Base-by-base conservation (phyloP, 2,329 filamentous ascomycete species). In the Exophiala aquamarina region DNA sequence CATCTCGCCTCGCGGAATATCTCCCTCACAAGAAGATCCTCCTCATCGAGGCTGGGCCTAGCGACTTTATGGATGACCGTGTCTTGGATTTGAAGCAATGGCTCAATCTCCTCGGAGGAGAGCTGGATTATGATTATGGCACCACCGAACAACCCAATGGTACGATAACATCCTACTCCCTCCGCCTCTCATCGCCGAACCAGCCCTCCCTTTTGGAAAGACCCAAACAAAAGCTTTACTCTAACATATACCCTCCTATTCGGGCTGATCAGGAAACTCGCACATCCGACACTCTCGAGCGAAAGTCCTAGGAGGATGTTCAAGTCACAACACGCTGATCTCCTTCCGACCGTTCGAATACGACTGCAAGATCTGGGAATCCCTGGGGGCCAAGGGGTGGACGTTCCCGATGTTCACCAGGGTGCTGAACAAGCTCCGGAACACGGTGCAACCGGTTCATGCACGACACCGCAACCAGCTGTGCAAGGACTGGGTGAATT, bases 311-410 rank as follows among this genome's bases (percentile, higher is more conserved):
- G 90, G 90, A 59, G 90, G 90, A 58, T 95, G 90, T 77, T 94
- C 89, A 35, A 92, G 87, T 50, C 90, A 95, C 78, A 95, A 95
- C 72, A 95, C 90, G 15, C 77, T 95, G 61, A 95, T 95, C 68
- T 93, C 87, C 14, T 95, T 95, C 80, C 82, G 89, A 19, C 89
- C 90, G 6, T 94, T 95, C 64, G 83, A 90, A 68, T 91, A 94
- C 68, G 90, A 95, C 69, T 81, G 87, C 72, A 79, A 88, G 63
- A 79, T 87, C 60, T 95, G 90, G 90, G 84, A 91, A 62, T 80
- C 79, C 23, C 75, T 88, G 63, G 90, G 90, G 52, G 90, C 86
- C 72, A 81, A 80, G 64, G 89, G 89, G 61, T 95, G 90, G 90
- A 82, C 80, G 62, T 95, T 94, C 71, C 83, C 88, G 64, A 89